Evolutionary conservation across 1,284 basidiomycete genomes (phyloP).

Genomic region (Mycosarcoma maydis): DNA sequence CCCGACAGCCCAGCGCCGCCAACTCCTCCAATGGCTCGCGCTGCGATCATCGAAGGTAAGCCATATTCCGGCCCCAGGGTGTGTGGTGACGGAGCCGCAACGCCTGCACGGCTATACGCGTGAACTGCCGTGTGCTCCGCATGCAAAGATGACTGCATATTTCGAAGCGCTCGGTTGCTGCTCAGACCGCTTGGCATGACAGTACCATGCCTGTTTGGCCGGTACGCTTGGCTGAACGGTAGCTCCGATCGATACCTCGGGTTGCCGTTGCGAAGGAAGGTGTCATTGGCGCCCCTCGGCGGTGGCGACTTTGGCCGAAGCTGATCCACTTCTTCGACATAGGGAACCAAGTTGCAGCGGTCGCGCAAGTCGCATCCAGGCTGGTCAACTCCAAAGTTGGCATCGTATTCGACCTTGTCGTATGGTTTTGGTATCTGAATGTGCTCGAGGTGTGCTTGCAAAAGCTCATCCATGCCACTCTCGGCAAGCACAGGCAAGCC

Average conservation of each 20-base stretch:
- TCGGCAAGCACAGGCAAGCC: slow-evolving; percentile 13
- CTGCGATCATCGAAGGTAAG: background rate
- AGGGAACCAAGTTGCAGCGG: slow-evolving; percentile 59
- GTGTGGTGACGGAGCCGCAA: background rate
- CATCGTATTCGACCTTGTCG: slow-evolving; percentile 46
- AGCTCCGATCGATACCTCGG: background rate
- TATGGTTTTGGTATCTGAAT: slow-evolving; percentile 41
- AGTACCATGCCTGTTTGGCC: background rate
- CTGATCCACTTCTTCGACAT: slow-evolving; percentile 46
- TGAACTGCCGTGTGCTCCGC: background rate
- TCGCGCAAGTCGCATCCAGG: slow-evolving; percentile 53
- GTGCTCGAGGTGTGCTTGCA: slow-evolving; percentile 7
- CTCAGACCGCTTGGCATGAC: slow-evolving; percentile 36
- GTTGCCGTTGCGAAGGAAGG: slow-evolving; percentile 1
- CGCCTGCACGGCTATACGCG: background rate
- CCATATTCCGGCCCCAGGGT: background rate
- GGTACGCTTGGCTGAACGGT: background rate
- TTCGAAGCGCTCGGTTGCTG: slow-evolving; percentile 25
- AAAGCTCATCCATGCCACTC: background rate
- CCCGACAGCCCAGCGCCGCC: slow-evolving; percentile 54
- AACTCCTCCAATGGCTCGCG: background rate
- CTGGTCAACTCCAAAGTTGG: slow-evolving; percentile 55
- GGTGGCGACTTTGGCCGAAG: slow-evolving; percentile 61
- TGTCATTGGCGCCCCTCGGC: slow-evolving; percentile 9
- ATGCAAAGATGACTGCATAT: slow-evolving; percentile 6